Conservation (phyloP, 371 early-diverging fungal genomes). For the Mortierella polycephala region DNA sequence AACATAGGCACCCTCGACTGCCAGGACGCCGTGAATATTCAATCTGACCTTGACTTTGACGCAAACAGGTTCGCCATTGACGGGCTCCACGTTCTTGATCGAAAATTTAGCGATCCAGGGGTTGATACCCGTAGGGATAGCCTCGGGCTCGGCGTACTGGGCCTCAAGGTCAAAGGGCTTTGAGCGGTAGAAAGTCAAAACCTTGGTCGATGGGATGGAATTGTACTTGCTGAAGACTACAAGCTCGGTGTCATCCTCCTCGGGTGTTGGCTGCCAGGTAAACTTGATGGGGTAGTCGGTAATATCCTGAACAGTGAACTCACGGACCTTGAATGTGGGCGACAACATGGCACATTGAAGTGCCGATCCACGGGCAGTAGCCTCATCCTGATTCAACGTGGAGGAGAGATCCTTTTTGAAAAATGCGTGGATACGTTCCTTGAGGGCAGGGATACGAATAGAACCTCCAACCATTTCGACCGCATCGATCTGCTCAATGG, state of each 20-base stretch:
- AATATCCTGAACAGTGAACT: slow-evolving; percentile 92
- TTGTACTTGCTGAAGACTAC: slow-evolving; percentile 56
- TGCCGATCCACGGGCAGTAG: slow-evolving; percentile 95
- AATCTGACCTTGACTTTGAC: slow-evolving; percentile 94
- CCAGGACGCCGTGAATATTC: slow-evolving; percentile 85
- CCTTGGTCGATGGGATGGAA: slow-evolving; percentile 63
- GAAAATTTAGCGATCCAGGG: slow-evolving; percentile 53
- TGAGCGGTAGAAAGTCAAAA: slow-evolving; percentile 67
- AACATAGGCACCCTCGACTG: slow-evolving; percentile 87
- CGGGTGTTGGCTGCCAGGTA: slow-evolving; percentile 76
- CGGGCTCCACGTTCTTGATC: slow-evolving; percentile 65
- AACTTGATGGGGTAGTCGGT: slow-evolving; percentile 81
- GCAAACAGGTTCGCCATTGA: slow-evolving; percentile 71
- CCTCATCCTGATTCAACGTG: slow-evolving; percentile 98
- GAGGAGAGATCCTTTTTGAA: slow-evolving; percentile 88
- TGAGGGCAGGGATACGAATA: slow-evolving; percentile 94
- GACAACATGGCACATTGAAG: slow-evolving; percentile 97
- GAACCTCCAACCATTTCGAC: slow-evolving; percentile 96
- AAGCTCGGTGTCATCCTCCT: slow-evolving; percentile 79
- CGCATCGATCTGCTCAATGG: slow-evolving; percentile 86
- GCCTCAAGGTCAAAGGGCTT: slow-evolving; percentile 88
- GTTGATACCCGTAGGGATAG: slow-evolving; percentile 41
- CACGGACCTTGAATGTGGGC: slow-evolving; percentile 97
- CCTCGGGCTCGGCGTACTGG: slow-evolving; percentile 64
- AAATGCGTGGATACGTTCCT: slow-evolving; percentile 85